Base-by-base conservation (phyloP, 2,329 filamentous ascomycete genomes). In the Capronia coronata region DNA sequence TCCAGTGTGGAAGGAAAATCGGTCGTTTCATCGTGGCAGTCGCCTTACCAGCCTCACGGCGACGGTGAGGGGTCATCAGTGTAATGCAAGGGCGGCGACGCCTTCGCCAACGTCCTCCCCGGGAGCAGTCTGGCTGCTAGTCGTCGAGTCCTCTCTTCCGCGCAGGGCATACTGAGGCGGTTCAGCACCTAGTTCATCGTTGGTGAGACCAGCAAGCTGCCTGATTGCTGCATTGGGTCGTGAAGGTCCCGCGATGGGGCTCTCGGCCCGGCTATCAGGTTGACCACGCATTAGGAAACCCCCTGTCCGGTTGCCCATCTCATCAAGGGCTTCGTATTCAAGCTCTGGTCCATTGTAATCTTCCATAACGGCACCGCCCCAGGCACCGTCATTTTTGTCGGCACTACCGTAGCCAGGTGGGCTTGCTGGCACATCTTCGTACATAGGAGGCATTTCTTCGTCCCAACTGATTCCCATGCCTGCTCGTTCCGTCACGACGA, bases 391-490 rank as follows among this genome's bases (percentile, higher is more conserved):
- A 38, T 68, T 68, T 7, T 62, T 63, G 46, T 67, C 64, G 10
- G 66, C 60, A 51, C 62, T 67, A 16, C 64, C 71, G 68, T 90
- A 90, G 4, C 74, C 76, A 0, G 91, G 91, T 42, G 91, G 91
- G 61, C 84, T 88, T 1, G 82, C 83, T 1, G 91, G 90, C 35
- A 97, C 89, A 64, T 97, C 88, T 68, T 93, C 85, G 69, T 98
- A 98, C 59, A 94, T 80, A 1, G 91, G 91, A 10, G 91, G 91
- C 63, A 87, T 83, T 72, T 98, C 91, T 69, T 96, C 91, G 61
- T 97, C 91, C 91, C 93, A 98, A 60, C 86, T 87, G 61, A 98
- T 90, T 43, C 91, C 90, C 65, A 95, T 78, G 14, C 91, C 91
- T 16, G 80, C 79, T 52, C 87, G 80, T 70, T 94, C 86, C 2